A percentile compares a stretch with the other conserved stretches of the same genome.
phyloP scores from a whole-genome alignment of 2,329 filamentous ascomycete genomes.

The Sporothrix luriei region DNA sequence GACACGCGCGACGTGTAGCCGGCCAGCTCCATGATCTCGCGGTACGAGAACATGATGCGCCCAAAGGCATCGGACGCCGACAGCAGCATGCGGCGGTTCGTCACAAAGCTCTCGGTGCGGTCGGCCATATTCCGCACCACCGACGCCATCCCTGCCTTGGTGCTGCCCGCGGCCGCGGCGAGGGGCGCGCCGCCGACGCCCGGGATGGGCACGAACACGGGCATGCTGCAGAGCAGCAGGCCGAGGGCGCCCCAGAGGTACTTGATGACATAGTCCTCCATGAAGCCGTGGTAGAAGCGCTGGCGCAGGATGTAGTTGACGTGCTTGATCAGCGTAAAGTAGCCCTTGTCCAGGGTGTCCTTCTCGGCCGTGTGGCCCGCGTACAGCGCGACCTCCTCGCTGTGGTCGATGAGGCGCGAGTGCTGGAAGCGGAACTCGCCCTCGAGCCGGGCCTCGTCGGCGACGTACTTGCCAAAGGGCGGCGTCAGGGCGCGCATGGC shows the following conservation, averaged over 20 bases:
- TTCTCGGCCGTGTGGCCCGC: slow-evolving; percentile 92
- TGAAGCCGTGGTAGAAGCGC: slow-evolving; percentile 95
- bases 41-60: slow-evolving; percentile 95
- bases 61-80: slow-evolving; percentile 95
- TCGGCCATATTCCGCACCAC: slow-evolving; percentile 63
- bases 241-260: slow-evolving; percentile 98
- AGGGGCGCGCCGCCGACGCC: slow-evolving; percentile 56
- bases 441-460: slow-evolving; percentile 90
- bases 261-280: slow-evolving; percentile 99
- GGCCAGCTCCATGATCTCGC: slow-evolving; percentile 93
- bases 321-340: slow-evolving; percentile 98
- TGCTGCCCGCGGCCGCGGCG: slow-evolving; percentile 20
- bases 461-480: slow-evolving; percentile 96
- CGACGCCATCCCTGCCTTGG: background rate
- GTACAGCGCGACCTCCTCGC: slow-evolving; percentile 92
- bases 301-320: slow-evolving; percentile 92
- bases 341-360: slow-evolving; percentile 94
- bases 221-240: slow-evolving; percentile 86
- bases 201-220: slow-evolving; percentile 92
- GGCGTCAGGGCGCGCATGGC: slow-evolving; percentile 94
- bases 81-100: slow-evolving; percentile 86
- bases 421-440: slow-evolving; percentile 97
- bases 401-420: slow-evolving; percentile 90
- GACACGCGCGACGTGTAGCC: slow-evolving; percentile 94
- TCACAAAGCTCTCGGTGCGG: slow-evolving; percentile 79